These are phyloP conservation scores for Chrysanthemum lavandulifolium DNA, from an alignment of 129 eudicot species.

Conservation along the genomic window DNA sequence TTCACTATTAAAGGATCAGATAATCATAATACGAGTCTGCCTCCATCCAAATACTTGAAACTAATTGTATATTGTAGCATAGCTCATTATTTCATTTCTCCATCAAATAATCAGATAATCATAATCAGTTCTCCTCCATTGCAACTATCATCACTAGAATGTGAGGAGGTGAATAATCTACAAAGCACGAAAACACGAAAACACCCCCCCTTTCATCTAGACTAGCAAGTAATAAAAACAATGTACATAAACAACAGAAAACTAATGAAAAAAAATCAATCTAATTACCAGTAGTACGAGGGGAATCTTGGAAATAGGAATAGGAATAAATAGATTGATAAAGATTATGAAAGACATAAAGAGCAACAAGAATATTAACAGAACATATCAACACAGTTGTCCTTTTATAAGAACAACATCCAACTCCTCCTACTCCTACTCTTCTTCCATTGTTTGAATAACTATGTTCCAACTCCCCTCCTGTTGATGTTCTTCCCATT, in stretches of 20 bases:
- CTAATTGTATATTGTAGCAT: no score
- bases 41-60: no score
- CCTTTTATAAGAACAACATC: constrained; percentile 84
- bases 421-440: constrained; percentile 22
- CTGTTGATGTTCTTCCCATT: constrained; percentile 36
- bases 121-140: no score
- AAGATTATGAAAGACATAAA: constrained; percentile 71
- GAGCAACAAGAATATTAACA: constrained; percentile 73
- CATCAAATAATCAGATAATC: no score
- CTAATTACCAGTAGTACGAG: constrained; percentile 37
- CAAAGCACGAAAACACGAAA: constrained; percentile 8
- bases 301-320: constrained; percentile 43
- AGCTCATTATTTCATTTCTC: no score
- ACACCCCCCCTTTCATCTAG: constrained; percentile 8
- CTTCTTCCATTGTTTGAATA: constrained; percentile 34
- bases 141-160: no score
- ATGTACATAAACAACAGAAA: constrained; percentile 10
- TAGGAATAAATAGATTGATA: constrained; percentile 68
- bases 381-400: constrained; percentile 72
- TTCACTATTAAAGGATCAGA: no score
- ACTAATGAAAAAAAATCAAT: background rate
- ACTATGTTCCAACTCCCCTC: constrained; percentile 49
- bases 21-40: no score
- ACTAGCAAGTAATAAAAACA: background rate
- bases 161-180: background rate